A percentile compares a stretch with the other conserved stretches of the same genome.
phyloP scores from a whole-genome alignment of 2,329 filamentous ascomycete genomes.

The Arthroderma sp. region DNA sequence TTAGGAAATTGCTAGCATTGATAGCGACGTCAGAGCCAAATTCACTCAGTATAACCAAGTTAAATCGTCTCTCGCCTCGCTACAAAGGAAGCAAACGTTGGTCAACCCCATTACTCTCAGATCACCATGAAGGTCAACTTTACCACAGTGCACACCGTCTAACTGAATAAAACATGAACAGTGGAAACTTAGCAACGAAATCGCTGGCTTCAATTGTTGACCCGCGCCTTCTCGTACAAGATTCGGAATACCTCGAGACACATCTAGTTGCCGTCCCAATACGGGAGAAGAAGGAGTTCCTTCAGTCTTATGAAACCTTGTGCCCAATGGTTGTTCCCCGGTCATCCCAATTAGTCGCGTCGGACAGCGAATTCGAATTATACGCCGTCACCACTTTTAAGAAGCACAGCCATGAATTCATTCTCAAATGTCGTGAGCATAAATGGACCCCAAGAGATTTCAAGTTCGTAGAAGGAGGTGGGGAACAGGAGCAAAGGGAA shows the following conservation, averaged over 20 bases:
- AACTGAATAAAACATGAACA: conserved; percentile 21
- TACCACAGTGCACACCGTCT: not conserved
- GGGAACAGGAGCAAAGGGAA: conserved; percentile 79
- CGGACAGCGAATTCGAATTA: conserved; percentile 80
- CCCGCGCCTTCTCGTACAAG: conserved; percentile 63
- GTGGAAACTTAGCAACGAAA: conserved; percentile 85
- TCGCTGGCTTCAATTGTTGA: conserved; percentile 83
- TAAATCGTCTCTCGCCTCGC: conserved; percentile 66
- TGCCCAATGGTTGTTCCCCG: conserved; percentile 87
- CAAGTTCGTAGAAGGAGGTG: conserved; percentile 80
- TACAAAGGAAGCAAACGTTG: conserved; percentile 81
- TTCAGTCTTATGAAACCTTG: conserved; percentile 78
- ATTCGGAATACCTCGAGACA: conserved; percentile 94
- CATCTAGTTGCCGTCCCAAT: conserved; percentile 82
- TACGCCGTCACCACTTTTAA: conserved; percentile 89
- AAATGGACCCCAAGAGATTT: conserved; percentile 94
- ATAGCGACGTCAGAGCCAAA: conserved; percentile 91
- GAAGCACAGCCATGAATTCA: conserved; percentile 74
- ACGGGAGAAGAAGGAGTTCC: conserved; percentile 70
- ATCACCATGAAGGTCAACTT: not conserved
- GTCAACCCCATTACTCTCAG: conserved; percentile 15
- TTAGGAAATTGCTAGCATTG: conserved; percentile 77
- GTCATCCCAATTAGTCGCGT: conserved; percentile 63
- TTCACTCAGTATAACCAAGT: conserved; percentile 87
- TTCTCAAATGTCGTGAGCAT: conserved; percentile 81